A percentile compares a stretch with the other conserved stretches of the same genome.
Conservation (phyloP, 331 rosid species). For the Quercus tomentella region DNA sequence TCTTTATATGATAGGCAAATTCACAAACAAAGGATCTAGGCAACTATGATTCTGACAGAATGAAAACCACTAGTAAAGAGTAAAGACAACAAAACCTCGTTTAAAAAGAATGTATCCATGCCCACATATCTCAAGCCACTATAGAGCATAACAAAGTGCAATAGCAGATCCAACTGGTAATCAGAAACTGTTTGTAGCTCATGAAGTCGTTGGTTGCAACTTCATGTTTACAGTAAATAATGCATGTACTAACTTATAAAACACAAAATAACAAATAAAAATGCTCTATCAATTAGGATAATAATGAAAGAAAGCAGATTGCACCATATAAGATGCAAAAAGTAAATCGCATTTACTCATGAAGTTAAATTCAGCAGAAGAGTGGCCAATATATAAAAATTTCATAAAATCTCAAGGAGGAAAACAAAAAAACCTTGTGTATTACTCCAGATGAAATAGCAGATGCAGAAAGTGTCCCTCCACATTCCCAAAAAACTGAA, state of each 20-base stretch:
- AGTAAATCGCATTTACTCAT: neutral
- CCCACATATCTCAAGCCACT: neutral
- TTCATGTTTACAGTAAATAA: neutral
- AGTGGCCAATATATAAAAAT: neutral
- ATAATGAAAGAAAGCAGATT: neutral
- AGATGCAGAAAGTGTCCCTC: constrained; percentile 93
- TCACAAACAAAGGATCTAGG: neutral
- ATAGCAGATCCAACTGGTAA: neutral
- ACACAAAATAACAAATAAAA: neutral
- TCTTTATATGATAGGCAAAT: neutral
- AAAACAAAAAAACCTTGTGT: constrained; percentile 60
- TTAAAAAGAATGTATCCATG: neutral
- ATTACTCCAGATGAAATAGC: constrained; percentile 90
- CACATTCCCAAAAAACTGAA: constrained; percentile 94
- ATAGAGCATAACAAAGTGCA: neutral
- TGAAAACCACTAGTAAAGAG: too few species aligned
- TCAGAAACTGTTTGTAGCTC: neutral
- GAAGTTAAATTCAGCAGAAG: neutral
- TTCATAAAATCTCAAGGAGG: neutral
- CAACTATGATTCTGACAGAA: too few species aligned
- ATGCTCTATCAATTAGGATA: neutral
- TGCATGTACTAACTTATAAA: neutral
- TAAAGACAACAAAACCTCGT: too few species aligned
- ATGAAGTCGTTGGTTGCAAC: neutral
- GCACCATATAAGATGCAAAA: neutral